Base-by-base conservation (phyloP, 2,329 filamentous ascomycete species). In the Eutypa lata region DNA sequence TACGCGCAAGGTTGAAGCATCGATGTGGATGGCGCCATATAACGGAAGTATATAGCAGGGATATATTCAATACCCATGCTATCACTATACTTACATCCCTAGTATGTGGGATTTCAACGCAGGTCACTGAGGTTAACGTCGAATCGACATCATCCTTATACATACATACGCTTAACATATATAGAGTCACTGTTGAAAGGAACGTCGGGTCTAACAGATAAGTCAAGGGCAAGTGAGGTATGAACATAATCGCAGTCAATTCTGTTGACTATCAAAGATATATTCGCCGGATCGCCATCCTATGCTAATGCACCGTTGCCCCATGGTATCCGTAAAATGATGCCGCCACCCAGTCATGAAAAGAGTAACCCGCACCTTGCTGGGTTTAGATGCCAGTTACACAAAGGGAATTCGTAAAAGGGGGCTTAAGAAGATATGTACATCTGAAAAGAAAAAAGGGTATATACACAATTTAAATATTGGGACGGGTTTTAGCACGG, bases 251-350 rank as follows among this genome's bases (percentile, higher is more conserved):
- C 43, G 42, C 40, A 46, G 42, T 54, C 53, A 57, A 51, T 48
- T 55, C 57, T 52, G 56, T 53, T 53, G 7, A 13, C 57, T 51
- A 48, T 31, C 26, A 31, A 31, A 31, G 10, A 54, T 53, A 57
- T 57, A 52, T 61, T 50, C 56, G 58, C 59, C 60, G 50, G 50
- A 61, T 61, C 64, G 64, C 63, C 64, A 53, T 53, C 62, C 56
- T 57, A 66, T 66, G 63, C 62, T 61, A 49, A 61, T 57, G 57
- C 55, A 54, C 57, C 58, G 50, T 61, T 57, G 59, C 61, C 57
- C 55, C 58, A 56, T 64, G 61, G 58, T 66, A 65, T 65, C 59
- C 56, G 57, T 59, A 54, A 60, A 10, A 61, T 61, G 57, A 59
- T 50, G 51, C 49, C 62, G 50, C 51, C 57, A 61, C 56, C 57